Percentiles rank a stretch among this genome's conserved stretches.
phyloP scores from a whole-genome alignment of 495 filamentous ascomycete species.

The Niebla homalea region DNA sequence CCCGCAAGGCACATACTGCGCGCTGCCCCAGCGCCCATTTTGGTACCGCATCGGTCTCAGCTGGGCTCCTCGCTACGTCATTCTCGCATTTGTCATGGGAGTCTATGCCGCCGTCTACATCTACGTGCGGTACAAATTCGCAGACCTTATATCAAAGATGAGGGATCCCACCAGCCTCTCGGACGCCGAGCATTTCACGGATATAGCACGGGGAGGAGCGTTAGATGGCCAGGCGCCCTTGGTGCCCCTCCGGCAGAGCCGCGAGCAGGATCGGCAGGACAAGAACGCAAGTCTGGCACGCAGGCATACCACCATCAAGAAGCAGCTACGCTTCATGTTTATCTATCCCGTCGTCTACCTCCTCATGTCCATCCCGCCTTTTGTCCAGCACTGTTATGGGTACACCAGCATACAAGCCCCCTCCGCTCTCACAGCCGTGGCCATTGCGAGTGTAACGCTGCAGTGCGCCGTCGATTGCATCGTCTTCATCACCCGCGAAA shows the following conservation, averaged over 20 bases:
- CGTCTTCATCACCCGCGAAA: slow-evolving; percentile 52
- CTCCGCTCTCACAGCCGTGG: slow-evolving; percentile 39
- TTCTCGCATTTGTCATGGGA: slow-evolving; percentile 44
- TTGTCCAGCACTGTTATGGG: slow-evolving; percentile 49
- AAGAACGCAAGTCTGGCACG: slow-evolving; percentile 11
- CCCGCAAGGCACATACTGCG: slow-evolving; percentile 51
- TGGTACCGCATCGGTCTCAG: slow-evolving; percentile 54
- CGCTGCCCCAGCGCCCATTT: slow-evolving; percentile 45
- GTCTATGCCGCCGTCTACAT: slow-evolving; percentile 56
- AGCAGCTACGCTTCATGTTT: slow-evolving; percentile 55
- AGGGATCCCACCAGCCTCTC: background rate
- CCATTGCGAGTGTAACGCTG: slow-evolving; percentile 39
- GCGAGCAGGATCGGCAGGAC: slow-evolving; percentile 1
- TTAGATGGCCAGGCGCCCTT: too few species aligned
- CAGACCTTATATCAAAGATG: slow-evolving; percentile 18
- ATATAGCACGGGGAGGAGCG: background rate
- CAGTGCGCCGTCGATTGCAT: slow-evolving; percentile 55
- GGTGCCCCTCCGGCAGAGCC: background rate
- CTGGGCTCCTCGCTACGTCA: slow-evolving; percentile 62
- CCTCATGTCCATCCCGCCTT: slow-evolving; percentile 60
- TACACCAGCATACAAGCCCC: slow-evolving; percentile 37
- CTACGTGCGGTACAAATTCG: slow-evolving; percentile 41
- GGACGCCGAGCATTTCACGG: background rate
- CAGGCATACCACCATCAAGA: slow-evolving; percentile 36
- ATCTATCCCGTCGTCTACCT: slow-evolving; percentile 60